A percentile compares a stretch with the other conserved stretches of the same genome.
Evolutionary conservation across 1,284 basidiomycete species (phyloP).

Genomic region (Singerocomus inundabilis): DNA sequence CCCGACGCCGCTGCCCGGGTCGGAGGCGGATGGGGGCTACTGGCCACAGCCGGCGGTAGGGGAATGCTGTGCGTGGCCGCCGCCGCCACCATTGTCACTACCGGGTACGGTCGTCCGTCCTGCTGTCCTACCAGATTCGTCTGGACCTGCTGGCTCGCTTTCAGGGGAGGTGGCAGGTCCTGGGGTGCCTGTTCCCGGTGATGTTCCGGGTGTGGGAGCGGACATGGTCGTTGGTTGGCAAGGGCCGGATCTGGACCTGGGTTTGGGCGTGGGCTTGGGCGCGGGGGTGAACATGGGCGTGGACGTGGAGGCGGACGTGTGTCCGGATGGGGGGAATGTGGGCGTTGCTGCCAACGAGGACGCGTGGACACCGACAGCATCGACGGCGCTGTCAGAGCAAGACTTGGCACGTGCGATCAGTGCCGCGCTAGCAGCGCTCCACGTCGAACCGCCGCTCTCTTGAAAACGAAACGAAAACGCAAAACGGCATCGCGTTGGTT

Average conservation of each 20-base stretch:
- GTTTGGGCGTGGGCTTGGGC: neutral
- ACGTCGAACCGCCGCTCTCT: neutral
- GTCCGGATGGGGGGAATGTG: no score
- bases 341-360: neutral
- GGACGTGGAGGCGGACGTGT: neutral
- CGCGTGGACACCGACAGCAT: neutral
- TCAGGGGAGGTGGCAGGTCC: neutral
- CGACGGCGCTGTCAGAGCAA: slow-evolving; percentile 15
- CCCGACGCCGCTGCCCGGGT: slow-evolving; percentile 7
- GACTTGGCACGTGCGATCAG: slow-evolving; percentile 25
- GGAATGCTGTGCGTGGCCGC: slow-evolving; percentile 28
- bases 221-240: neutral
- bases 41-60: slow-evolving; percentile 35
- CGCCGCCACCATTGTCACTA: slow-evolving; percentile 8
- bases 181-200: neutral
- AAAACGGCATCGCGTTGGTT: no score
- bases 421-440: slow-evolving; percentile 23
- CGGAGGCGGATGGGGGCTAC: slow-evolving; percentile 9
- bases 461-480: no score
- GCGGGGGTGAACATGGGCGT: neutral
- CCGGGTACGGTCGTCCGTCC: neutral
- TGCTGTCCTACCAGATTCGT: neutral
- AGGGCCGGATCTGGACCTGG: neutral
- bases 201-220: neutral
- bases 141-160: neutral